Evolutionary conservation across 2,329 filamentous ascomycete genomes (phyloP), one percentile per base, ranked within the genome.

Genomic region (Meredithiella fracta): DNA sequence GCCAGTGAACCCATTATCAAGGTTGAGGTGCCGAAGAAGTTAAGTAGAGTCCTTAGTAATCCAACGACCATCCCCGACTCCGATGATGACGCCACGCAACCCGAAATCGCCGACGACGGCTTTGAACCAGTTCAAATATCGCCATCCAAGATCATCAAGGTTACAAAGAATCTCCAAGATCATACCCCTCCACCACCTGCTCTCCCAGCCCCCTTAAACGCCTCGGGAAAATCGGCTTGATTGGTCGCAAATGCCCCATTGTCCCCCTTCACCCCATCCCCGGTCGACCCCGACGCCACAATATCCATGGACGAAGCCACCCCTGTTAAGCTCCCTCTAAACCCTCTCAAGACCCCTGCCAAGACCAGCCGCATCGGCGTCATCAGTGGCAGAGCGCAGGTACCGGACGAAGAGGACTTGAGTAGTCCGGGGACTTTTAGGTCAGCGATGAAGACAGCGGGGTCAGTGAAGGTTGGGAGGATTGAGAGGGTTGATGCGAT

Each of bases 101-200:
- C 56, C 1, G 56, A 54, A 47, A 54, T 53, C 44, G 44, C 20
- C 34, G 56, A 59, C 20, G 56, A 59, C 25, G 51, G 54, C 11
- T 59, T 59, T 20, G 54, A 59, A n/a, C 25, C 51, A 2, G 26
- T 50, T 17, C 29, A 34, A 11, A 5, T 5, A 5, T 34, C 29
- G 11, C 29, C 26, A 29, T 44, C 52, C 40, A 14, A 51, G 23
- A 17, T 25, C 31, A 3, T 52, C 44, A n/a, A 17, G 22, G 22
- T 17, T 20, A 6, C 37, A 14, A 47, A 38, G 17, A 38, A 3
- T 11, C 11, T 8, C 22, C 26, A 17, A 52, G 25, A 15, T 22
- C 7, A 8, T 14, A 55, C 17, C n/a, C 17, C 11, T n/a, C 51
- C 53, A 22, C 37, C 44, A 22, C 54, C 54, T 17, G 22, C 38